Evolutionary conservation across 768 basidiomycete species (phyloP).

Genomic region (Leccinum boreale): DNA sequence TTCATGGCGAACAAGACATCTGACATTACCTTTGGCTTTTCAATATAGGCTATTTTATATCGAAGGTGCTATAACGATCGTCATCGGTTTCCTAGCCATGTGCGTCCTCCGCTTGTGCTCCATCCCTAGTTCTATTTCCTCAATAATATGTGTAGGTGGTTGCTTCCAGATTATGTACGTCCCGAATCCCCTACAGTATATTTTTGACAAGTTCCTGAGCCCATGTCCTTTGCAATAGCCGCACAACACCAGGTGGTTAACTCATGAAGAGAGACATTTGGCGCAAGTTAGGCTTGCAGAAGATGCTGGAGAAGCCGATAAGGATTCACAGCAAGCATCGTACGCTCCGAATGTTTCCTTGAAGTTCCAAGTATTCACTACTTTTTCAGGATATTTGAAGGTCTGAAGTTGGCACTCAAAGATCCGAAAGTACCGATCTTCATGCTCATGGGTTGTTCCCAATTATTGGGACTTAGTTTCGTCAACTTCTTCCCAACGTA

Average conservation of each 20-base stretch:
- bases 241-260: slow-evolving; percentile 60
- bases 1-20: neutral
- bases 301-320: slow-evolving; percentile 65
- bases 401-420: slow-evolving; percentile 53
- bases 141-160: slow-evolving; percentile 38
- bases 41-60: slow-evolving; percentile 59
- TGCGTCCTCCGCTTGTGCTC: slow-evolving; percentile 17
- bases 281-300: slow-evolving; percentile 68
- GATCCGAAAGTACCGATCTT: slow-evolving; percentile 56
- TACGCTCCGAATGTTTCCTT: neutral
- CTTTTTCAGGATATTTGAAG: slow-evolving; percentile 41
- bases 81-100: slow-evolving; percentile 54
- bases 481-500: slow-evolving; percentile 59
- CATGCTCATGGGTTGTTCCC: slow-evolving; percentile 47
- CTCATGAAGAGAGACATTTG: slow-evolving; percentile 48
- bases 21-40: neutral
- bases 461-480: slow-evolving; percentile 55
- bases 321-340: slow-evolving; percentile 33
- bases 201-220: neutral
- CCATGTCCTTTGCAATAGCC: slow-evolving; percentile 35
- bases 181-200: neutral
- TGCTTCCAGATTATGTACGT: slow-evolving; percentile 57
- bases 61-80: slow-evolving; percentile 67
- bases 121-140: neutral
- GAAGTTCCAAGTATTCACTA: neutral